phyloP scores from a whole-genome alignment of 1,284 basidiomycete genomes.

The Stereum hirsutum region DNA sequence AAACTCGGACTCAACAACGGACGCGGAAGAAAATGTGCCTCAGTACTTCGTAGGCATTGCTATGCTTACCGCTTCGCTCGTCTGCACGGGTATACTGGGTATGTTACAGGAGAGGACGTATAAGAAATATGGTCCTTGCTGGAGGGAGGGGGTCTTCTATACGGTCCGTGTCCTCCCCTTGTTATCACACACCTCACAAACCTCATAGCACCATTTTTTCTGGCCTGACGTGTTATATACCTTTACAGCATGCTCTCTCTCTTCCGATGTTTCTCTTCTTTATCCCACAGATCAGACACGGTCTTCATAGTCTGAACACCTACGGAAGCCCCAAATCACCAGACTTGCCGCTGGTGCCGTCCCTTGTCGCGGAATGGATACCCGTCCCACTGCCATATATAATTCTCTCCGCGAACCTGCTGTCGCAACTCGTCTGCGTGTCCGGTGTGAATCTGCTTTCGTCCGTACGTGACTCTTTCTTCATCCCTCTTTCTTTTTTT shows the following conservation, averaged over 20 bases:
- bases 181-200: background rate
- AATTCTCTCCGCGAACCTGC: constrained; percentile 58
- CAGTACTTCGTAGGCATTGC: constrained; percentile 63
- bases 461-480: constrained; percentile 42
- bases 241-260: constrained; percentile 52
- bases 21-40: constrained; percentile 28
- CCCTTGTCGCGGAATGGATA: constrained; percentile 23
- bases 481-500: constrained; percentile 2
- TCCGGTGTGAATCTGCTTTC: constrained; percentile 81
- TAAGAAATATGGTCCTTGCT: constrained; percentile 60
- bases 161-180: constrained; percentile 32
- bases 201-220: background rate
- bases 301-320: constrained; percentile 39
- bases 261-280: constrained; percentile 71
- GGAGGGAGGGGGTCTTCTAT: constrained; percentile 87
- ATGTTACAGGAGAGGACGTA: constrained; percentile 81
- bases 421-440: constrained; percentile 81
- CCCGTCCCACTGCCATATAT: constrained; percentile 30
- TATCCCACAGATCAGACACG: constrained; percentile 44
- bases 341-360: too few species aligned
- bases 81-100: constrained; percentile 71
- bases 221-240: background rate
- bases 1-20: constrained; percentile 14
- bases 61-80: constrained; percentile 63
- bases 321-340: too few species aligned